Base-by-base conservation (phyloP, 768 basidiomycete species). In the Xerocomus potaroensis region DNA sequence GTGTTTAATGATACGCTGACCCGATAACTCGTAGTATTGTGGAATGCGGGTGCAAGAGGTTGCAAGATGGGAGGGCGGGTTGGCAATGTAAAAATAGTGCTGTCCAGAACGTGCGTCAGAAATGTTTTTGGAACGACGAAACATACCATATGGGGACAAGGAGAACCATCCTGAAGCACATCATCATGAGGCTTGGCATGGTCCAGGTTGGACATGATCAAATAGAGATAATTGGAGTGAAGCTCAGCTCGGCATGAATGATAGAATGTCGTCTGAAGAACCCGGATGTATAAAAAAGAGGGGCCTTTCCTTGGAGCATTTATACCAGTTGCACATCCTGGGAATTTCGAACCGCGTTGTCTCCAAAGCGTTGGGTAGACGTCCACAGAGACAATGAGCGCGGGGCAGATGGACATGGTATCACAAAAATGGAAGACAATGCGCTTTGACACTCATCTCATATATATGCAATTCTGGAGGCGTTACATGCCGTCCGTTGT, bases 51-150 rank as follows among this genome's bases (percentile, higher is more conserved):
- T n/a, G 12, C 1, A 9, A 43, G 57, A 18, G 47, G 23, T 15
- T 32, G 40, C 42, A 61, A 64, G 59, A 63, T 64, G 1, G 41
- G 29, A 15, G 15, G 42, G 47, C 47, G 14, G 1, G 29, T 19
- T 15, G 47, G 45, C 0, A 36, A 32, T 4, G 22, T 3, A 4
- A 58, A 55, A 23, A 57, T n/a, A 32, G 8, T 21, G 2, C 4
- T 16, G 7, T 22, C 8, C 2, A 1, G 9, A 6, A 23, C 8
- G 33, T 15, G 26, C 10, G 11, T 24, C 19, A 35, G 35, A 35
- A 24, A 2, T n/a, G n/a, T n/a, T 15, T 7, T 6, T 0, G 38
- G 36, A 10, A 52, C n/a, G n/a, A n/a, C n/a, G n/a, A n/a, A n/a
- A n/a, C n/a, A n/a, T n/a, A n/a, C n/a, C n/a, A n/a, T n/a, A n/a